Evolutionary conservation across 345 rosid genomes (phyloP).

Genomic region (Moringa oleifera): DNA sequence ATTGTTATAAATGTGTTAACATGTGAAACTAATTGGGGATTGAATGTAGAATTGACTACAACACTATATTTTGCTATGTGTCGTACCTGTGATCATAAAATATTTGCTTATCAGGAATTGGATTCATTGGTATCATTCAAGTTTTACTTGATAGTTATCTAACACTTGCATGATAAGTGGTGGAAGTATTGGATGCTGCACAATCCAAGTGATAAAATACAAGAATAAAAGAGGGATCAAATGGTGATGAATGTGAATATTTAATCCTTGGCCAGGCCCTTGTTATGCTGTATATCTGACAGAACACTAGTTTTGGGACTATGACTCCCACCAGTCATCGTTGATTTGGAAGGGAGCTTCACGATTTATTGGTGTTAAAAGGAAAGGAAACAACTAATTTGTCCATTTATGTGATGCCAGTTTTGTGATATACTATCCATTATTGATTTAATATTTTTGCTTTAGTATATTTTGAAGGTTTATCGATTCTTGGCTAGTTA

Average conservation of each 20-base stretch:
- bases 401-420: neutral
- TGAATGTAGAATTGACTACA: neutral
- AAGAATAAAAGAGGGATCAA: neutral
- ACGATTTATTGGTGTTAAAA: no score
- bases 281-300: neutral
- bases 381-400: no score
- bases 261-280: neutral
- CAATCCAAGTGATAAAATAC: neutral
- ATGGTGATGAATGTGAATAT: no score
- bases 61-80: no score
- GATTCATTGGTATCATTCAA: neutral
- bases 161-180: neutral
- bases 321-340: neutral
- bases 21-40: neutral
- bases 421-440: neutral
- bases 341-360: neutral
- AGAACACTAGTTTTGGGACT: neutral
- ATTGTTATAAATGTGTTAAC: neutral
- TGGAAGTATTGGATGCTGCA: neutral
- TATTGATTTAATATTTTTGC: neutral
- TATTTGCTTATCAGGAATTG: neutral
- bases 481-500: neutral
- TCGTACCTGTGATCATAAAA: neutral
- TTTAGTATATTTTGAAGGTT: no score
- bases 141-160: neutral